Conservation (phyloP, 371 early-diverging fungal genomes). For the Choanephora cucurbitarum region DNA sequence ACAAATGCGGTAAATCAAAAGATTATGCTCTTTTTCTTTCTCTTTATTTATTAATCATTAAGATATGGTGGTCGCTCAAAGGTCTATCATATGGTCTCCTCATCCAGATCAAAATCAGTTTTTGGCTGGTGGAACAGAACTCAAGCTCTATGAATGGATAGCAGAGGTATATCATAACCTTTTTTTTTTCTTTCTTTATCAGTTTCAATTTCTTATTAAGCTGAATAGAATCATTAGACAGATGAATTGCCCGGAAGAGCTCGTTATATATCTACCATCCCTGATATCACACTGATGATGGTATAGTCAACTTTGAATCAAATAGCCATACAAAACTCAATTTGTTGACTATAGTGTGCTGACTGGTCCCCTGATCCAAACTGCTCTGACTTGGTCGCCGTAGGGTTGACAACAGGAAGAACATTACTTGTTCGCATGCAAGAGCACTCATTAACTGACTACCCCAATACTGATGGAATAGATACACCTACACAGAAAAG, state of each 20-base stretch:
- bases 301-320: slow-evolving; percentile 33
- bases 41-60: background rate
- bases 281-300: slow-evolving; percentile 67
- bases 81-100: slow-evolving; percentile 66
- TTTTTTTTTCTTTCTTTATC: background rate
- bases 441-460: slow-evolving; percentile 38
- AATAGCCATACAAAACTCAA: background rate
- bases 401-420: slow-evolving; percentile 71
- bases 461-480: slow-evolving; percentile 22
- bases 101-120: slow-evolving; percentile 62
- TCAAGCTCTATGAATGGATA: slow-evolving; percentile 70
- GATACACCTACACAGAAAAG: slow-evolving; percentile 22
- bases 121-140: slow-evolving; percentile 66
- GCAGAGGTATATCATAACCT: slow-evolving; percentile 56
- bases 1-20: slow-evolving; percentile 2
- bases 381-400: slow-evolving; percentile 67
- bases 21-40: slow-evolving; percentile 2
- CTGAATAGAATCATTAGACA: slow-evolving; percentile 33
- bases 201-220: too few relatives aligned
- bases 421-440: slow-evolving; percentile 64
- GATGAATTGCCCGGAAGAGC: slow-evolving; percentile 49
- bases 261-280: slow-evolving; percentile 59
- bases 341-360: slow-evolving; percentile 55
- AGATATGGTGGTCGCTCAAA: slow-evolving; percentile 33
- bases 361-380: slow-evolving; percentile 77